Percentiles rank a stretch among this genome's conserved stretches.
These are phyloP conservation scores for Lyophyllum shimeji DNA, from an alignment of 768 basidiomycete species.

Conservation along the genomic window DNA sequence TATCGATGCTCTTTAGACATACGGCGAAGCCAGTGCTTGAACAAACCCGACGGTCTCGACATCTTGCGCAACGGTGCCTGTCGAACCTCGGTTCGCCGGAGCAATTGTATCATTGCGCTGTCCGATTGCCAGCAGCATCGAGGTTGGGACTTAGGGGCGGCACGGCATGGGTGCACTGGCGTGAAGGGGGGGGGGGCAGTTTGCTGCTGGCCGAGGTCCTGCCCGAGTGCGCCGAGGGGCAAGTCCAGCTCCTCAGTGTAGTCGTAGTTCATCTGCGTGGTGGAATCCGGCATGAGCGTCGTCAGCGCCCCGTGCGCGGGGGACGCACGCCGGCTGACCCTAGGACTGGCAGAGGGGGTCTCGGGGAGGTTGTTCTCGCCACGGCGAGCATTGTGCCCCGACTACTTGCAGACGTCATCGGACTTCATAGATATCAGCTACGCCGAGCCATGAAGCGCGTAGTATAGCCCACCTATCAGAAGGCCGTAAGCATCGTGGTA, in stretches of 20 bases:
- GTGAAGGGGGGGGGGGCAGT: no score
- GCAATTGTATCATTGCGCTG: conserved; percentile 89
- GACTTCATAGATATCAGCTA: conserved; percentile 92
- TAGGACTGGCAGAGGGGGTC: conserved; percentile 75
- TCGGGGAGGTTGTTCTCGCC: conserved; percentile 52
- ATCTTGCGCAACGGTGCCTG: no score
- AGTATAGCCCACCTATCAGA: conserved; percentile 71
- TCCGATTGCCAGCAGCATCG: conserved; percentile 27
- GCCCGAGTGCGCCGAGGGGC: conserved; percentile 45
- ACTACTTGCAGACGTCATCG: conserved; percentile 85
- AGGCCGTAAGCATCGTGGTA: conserved; percentile 1
- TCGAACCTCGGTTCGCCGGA: no score
- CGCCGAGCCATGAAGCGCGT: conserved; percentile 82
- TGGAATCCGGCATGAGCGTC: conserved; percentile 69
- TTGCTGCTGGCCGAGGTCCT: conserved; percentile 24
- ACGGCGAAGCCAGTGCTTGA: no score
- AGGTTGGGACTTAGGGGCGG: conserved; percentile 26
- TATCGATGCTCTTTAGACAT: no score
- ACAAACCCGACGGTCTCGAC: no score
- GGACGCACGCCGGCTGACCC: conserved; percentile 71
- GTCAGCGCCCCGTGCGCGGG: conserved; percentile 63
- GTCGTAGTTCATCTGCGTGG: conserved; percentile 56
- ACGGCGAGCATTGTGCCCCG: conserved; percentile 76
- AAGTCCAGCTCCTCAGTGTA: conserved; percentile 46
- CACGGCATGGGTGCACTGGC: no score